Evolutionary conservation across 2,329 filamentous ascomycete species (phyloP), one percentile per base, ranked within the genome.

Genomic region (Ascosphaera acerosa): DNA sequence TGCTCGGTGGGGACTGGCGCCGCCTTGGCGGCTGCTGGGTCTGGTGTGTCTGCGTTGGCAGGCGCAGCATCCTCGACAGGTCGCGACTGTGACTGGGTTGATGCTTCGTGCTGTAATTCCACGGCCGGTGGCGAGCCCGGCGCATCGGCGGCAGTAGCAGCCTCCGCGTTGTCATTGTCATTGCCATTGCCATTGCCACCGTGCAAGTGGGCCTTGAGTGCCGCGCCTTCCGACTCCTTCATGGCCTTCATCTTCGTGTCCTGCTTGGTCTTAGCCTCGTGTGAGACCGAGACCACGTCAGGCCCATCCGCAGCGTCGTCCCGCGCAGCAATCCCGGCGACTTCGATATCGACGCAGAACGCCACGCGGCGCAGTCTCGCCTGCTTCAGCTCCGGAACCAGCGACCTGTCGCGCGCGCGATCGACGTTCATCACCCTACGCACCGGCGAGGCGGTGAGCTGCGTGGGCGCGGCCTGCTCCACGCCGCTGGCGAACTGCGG

Each of bases 291-390:
- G n/a, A 38, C 33, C 38, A 28, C 41, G 47, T 35, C 39, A 42
- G 18, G 4, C 22, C 22, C 19, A n/a, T 60, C 53, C 10, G 56
- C 53, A 6, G 61, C 50, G 10, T 59, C 76, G 10, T 58, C 53
- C 41, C 89, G 87, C 41, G 68, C 71, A 15, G 82, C 78, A 45
- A 78, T 70, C 1, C 81, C 78, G 3, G 84, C 84, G 44, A 97
- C 90, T 50, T 97, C 87, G 3, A 97, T 82, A 45, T 97, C 87
- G 2, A 97, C 87, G 42, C 78, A 91, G 45, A 97, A 97, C 0
- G 84, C 76, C 0, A 97, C 87, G 32, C 81, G 69, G 33, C 80
- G 67, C 36, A 97, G 52, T 48, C 87, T 91, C 30, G 68, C 66
- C 43, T 73, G 68, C 40, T 81, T 71, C 29, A 97, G 58, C 40